Base-by-base conservation (phyloP, 495 filamentous ascomycete species). In the Aspergillus kassunensis region DNA sequence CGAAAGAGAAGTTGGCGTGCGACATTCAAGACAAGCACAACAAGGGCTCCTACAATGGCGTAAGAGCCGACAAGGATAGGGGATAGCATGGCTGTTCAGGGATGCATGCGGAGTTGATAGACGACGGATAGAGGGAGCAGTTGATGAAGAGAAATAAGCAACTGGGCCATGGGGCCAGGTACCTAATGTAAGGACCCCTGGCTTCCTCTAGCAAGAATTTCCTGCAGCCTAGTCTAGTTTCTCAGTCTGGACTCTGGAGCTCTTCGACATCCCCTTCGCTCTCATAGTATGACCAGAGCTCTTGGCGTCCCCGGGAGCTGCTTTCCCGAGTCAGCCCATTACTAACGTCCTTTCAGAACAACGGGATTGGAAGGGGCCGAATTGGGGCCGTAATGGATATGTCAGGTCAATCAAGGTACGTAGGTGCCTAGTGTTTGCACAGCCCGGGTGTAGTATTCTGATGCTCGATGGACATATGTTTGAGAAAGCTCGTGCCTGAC, bases 1-100 rank as follows among this genome's bases (percentile, higher is more conserved):
- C 77, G 83, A 66, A 87, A 84, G 45, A 91, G 68, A 3, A 89
- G 51, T 61, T 93, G 89, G 11, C 74, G 65, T 41, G 86, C 49
- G 35, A 91, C 80, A 59, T 91, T 91, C 56, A 86, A 29, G 33
- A 84, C 51, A 11, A 91, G 77, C 3, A 73, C 56, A 33, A 86
- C 16, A 30, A 82, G 47, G 6, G 54, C 43, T 11, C 67, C 51
- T 7, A 50, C 61, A 19, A 56, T 33, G 16, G 56, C 61, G 47
- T 70, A 74, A 50, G 50, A 25, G 27, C 43, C 33, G 24, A 40
- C 35, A 39, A 57, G 46, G 9, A 35, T 29, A 24, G 56, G 47
- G 23, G 49, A 62, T n/a, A 55, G 25, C 59, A 62, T 62, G 4
- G 39, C n/a, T 47, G 20, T 25, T 48, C n/a, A 25, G 20, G 9